These are phyloP conservation scores for Thelephora terrestris DNA, from an alignment of 1,284 basidiomycete genomes.

Conservation along the genomic window DNA sequence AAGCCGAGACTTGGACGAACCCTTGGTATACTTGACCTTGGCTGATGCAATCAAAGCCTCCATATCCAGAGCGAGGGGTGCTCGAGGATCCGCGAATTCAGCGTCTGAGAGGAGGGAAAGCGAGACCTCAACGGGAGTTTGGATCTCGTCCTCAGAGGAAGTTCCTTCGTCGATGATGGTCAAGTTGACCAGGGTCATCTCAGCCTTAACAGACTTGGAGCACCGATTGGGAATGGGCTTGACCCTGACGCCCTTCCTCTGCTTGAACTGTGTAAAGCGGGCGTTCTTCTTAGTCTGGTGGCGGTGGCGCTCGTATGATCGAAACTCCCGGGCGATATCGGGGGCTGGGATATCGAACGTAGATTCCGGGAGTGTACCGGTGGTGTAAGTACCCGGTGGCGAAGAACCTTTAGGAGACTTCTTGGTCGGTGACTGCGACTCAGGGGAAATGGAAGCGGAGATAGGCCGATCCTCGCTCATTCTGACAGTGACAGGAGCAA, in stretches of 20 bases:
- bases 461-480: background rate
- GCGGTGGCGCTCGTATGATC: background rate
- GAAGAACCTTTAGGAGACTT: background rate
- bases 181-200: background rate
- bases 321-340: background rate
- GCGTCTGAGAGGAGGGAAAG: background rate
- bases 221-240: background rate
- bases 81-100: background rate
- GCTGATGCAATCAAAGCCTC: background rate
- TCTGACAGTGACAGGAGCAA: background rate
- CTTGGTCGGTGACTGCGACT: no score
- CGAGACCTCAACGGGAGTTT: background rate
- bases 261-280: background rate
- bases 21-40: background rate
- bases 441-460: no score
- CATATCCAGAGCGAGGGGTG: background rate
- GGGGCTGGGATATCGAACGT: background rate
- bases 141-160: background rate
- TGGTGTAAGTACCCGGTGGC: background rate
- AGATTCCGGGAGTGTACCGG: background rate
- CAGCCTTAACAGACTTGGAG: background rate
- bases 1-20: background rate
- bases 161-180: background rate
- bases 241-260: background rate
- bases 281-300: background rate